Evolutionary conservation across 2,329 filamentous ascomycete species (phyloP).

Genomic region (Aspergillus carbonarius): DNA sequence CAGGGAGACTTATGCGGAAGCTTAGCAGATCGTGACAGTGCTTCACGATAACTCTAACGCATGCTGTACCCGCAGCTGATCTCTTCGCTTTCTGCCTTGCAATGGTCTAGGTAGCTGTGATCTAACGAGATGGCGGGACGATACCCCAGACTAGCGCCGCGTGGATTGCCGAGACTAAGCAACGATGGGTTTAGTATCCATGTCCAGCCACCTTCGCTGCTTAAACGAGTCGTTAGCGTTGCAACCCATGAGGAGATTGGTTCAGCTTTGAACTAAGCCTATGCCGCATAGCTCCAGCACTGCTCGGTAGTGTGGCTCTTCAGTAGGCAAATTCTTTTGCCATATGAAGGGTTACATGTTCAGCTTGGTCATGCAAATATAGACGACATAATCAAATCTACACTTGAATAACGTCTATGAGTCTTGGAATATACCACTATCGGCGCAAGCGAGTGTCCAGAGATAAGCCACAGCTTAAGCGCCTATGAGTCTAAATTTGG

Average conservation of each 20-base stretch:
- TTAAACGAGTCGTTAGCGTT: neutral
- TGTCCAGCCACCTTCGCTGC: neutral
- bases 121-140: neutral
- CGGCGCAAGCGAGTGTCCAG: neutral
- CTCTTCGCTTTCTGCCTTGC: neutral
- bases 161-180: neutral
- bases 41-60: neutral
- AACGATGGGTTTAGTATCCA: neutral
- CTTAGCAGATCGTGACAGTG: too few relatives aligned
- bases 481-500: neutral
- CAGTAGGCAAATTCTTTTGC: too few relatives aligned
- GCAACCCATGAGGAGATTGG: too few relatives aligned
- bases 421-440: too few relatives aligned
- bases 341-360: neutral
- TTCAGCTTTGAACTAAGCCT: too few relatives aligned
- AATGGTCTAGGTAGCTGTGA: neutral
- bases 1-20: too few relatives aligned
- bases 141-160: neutral
- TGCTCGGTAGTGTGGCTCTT: too few relatives aligned
- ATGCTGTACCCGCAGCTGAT: neutral
- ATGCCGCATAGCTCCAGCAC: too few relatives aligned
- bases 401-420: too few relatives aligned
- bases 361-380: neutral
- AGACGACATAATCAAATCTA: neutral
- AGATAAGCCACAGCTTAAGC: neutral